These are phyloP conservation scores for Diplotaxis tenuifolia DNA, from an alignment of 345 rosid species.

Conservation along the genomic window DNA sequence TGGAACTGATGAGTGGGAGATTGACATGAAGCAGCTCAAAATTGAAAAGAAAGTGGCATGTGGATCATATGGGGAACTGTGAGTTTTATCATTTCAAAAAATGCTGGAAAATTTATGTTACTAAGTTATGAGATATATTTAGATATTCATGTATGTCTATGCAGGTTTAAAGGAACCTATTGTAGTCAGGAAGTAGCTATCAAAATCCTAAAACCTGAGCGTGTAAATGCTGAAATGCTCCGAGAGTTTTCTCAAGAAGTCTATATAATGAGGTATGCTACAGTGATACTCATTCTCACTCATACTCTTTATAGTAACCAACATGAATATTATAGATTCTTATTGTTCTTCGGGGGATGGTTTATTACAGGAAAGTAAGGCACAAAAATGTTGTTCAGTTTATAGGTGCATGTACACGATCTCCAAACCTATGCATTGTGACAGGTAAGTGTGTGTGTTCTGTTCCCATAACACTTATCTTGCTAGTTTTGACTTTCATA, in stretches of 20 bases:
- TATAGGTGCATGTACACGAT: conserved; percentile 87
- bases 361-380: conserved; percentile 67
- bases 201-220: conserved; percentile 85
- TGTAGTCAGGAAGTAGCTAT: conserved; percentile 97
- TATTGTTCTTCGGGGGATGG: neutral
- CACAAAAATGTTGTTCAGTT: conserved; percentile 97
- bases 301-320: conserved; percentile 4
- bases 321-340: conserved; percentile 1
- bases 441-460: conserved; percentile 50
- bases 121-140: neutral
- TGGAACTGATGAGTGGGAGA: conserved; percentile 98
- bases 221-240: conserved; percentile 68
- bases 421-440: conserved; percentile 88
- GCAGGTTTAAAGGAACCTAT: conserved; percentile 80
- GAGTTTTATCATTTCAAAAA: conserved; percentile 41
- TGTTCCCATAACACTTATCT: conserved; percentile 15
- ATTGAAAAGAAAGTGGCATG: conserved; percentile 76
- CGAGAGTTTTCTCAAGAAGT: conserved; percentile 94
- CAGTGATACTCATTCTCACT: neutral
- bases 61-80: conserved; percentile 89
- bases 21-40: conserved; percentile 70
- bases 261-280: conserved; percentile 84
- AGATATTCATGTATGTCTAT: conserved; percentile 14
- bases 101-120: neutral
- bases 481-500: conserved; percentile 20